Conservation (phyloP, 371 early-diverging fungal species). For the Zopfochytrium polystomum region DNA sequence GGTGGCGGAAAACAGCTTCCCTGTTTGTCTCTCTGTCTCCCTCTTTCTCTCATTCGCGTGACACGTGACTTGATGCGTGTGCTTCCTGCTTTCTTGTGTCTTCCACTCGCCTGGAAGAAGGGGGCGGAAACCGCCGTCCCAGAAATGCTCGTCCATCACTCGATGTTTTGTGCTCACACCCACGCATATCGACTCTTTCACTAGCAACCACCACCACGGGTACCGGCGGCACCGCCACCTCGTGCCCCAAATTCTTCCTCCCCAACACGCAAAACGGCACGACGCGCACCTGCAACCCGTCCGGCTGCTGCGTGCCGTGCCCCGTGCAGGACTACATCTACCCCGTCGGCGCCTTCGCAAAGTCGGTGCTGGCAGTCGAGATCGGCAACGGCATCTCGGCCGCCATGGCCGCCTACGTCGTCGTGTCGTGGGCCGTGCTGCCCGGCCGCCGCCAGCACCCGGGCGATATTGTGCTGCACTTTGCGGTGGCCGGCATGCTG, state of each 20-base stretch:
- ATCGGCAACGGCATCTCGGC: slow-evolving; percentile 54
- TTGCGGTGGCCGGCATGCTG: slow-evolving; percentile 50
- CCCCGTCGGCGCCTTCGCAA: slow-evolving; percentile 18
- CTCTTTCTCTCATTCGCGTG: no score
- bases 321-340: slow-evolving; percentile 23
- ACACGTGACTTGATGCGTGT: no score
- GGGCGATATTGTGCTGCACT: slow-evolving; percentile 60
- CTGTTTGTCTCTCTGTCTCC: no score
- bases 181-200: no score
- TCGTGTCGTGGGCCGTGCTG: slow-evolving; percentile 56
- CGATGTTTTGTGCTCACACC: no score
- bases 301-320: slow-evolving; percentile 33
- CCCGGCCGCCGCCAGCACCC: slow-evolving; percentile 66
- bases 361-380: slow-evolving; percentile 10
- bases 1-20: no score
- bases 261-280: not conserved
- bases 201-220: not conserved
- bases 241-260: not conserved
- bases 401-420: slow-evolving; percentile 48
- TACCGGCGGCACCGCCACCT: not conserved
- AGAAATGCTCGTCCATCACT: no score
- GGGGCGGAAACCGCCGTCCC: no score
- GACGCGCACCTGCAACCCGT: not conserved
- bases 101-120: no score
- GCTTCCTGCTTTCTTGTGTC: no score